Base-by-base conservation (phyloP, 2,329 filamentous ascomycete species). In the Grosmannia clavigera region DNA sequence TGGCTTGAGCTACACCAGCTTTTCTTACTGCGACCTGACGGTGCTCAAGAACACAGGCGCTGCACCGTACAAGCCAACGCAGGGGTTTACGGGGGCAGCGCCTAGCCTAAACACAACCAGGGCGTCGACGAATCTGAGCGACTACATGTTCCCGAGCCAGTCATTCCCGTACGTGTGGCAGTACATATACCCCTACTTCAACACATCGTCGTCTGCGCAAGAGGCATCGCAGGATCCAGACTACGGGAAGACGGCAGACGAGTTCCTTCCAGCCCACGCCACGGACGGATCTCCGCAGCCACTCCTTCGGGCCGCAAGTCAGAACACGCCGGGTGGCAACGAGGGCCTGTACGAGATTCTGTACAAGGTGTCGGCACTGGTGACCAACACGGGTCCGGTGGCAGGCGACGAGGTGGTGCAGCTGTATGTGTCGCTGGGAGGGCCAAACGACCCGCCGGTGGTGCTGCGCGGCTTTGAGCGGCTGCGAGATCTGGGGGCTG, bases 391-490 rank as follows among this genome's bases (percentile, higher is more conserved):
- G 3, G 89, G 89, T 40, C 67, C 71, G 0, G 65, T 83, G 0
- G 76, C 72, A 1, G 87, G 87, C 33, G 86, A 90, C 50, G 87
- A 90, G 68, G 79, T 94, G 1, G 79, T 85, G 0, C 89, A 94
- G 76, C 73, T 91, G 16, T 92, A 97, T 72, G 69, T 97, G 59
- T 84, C 81, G 35, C 87, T 95, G 2, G 92, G 92, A 57, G 91
- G 90, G 0, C 80, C 86, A 0, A 79, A 85, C 46, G 88, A 96
- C 68, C 81, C 84, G 3, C 72, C 76, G 3, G 74, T 79, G 31
- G 77, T 84, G 3, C 83, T 97, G 16, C 85, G 92, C 63, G 86
- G 86, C 53, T 97, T 96, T 68, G 88, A 95, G 61, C 83, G 90
- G 55, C 72, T 96, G 61, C 79, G 77, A 57, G 25, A 40, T 38